Evolutionary conservation across 768 basidiomycete genomes (phyloP).

Genomic region (Boletus vermiculosoides): DNA sequence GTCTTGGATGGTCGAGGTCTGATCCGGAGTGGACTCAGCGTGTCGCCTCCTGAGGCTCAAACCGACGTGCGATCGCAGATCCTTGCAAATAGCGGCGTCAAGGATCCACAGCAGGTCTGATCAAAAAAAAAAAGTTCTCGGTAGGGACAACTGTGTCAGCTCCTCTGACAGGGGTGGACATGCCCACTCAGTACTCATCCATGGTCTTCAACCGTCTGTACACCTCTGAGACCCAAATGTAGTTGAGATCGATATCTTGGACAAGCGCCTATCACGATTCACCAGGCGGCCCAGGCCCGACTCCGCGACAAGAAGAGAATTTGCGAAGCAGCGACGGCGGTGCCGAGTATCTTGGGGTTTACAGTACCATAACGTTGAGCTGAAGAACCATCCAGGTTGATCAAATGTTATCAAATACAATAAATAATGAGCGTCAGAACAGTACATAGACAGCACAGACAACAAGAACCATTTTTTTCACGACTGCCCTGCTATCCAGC

Average conservation of each 20-base stretch:
- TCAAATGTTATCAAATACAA: neutral
- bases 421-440: neutral
- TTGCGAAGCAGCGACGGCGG: neutral
- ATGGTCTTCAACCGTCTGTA: too few species aligned
- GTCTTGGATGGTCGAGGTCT: neutral
- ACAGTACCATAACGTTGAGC: neutral
- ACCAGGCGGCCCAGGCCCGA: neutral
- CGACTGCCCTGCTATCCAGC: neutral
- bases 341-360: neutral
- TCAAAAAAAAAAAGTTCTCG: neutral
- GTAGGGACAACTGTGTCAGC: neutral
- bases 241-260: neutral
- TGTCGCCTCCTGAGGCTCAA: neutral
- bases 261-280: neutral
- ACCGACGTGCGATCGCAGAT: constrained; percentile 2
- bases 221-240: too few species aligned
- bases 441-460: neutral
- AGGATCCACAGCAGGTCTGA: too few species aligned
- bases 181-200: too few species aligned
- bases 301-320: constrained; percentile 2
- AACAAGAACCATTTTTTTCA: neutral
- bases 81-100: constrained; percentile 7
- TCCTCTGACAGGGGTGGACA: neutral
- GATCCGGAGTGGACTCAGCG: neutral
- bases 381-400: neutral